phyloP scores from a whole-genome alignment of 1,284 basidiomycete genomes.

The Abortiporus biennis region DNA sequence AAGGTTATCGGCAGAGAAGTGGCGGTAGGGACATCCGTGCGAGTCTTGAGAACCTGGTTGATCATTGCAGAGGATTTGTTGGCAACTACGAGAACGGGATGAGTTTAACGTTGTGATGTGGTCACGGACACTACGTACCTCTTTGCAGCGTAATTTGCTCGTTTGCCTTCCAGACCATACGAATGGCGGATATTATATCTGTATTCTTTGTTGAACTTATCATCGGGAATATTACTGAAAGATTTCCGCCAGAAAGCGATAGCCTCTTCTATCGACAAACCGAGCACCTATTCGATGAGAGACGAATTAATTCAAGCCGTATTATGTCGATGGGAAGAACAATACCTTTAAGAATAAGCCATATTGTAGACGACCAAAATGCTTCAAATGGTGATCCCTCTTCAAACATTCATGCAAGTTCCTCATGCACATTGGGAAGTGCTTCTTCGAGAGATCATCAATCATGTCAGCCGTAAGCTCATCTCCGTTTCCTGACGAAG shows the following conservation, averaged over 20 bases:
- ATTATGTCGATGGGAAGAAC: neutral
- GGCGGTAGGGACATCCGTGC: constrained; percentile 95
- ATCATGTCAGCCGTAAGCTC: constrained; percentile 92
- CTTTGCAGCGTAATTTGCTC: constrained; percentile 92
- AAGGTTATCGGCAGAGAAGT: constrained; percentile 85
- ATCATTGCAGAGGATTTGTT: constrained; percentile 80
- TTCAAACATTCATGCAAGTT: constrained; percentile 80
- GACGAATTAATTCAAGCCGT: neutral
- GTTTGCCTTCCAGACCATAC: constrained; percentile 91
- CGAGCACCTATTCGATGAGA: constrained; percentile 62
- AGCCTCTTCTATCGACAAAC: constrained; percentile 93
- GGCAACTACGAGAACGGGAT: constrained; percentile 56
- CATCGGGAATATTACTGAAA: constrained; percentile 79
- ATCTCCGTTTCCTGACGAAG: constrained; percentile 47
- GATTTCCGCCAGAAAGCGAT: constrained; percentile 90
- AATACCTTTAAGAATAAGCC: constrained; percentile 91
- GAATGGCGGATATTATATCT: constrained; percentile 97
- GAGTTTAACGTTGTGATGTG: neutral
- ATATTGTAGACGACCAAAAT: constrained; percentile 89
- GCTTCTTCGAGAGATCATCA: constrained; percentile 80
- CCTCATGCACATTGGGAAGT: constrained; percentile 97
- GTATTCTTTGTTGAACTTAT: constrained; percentile 98
- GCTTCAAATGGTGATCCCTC: constrained; percentile 84
- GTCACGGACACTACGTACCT: constrained; percentile 42
- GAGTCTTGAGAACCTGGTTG: constrained; percentile 70